Conservation (phyloP, 2,329 filamentous ascomycete species). For the Incumbomyces lentus region DNA sequence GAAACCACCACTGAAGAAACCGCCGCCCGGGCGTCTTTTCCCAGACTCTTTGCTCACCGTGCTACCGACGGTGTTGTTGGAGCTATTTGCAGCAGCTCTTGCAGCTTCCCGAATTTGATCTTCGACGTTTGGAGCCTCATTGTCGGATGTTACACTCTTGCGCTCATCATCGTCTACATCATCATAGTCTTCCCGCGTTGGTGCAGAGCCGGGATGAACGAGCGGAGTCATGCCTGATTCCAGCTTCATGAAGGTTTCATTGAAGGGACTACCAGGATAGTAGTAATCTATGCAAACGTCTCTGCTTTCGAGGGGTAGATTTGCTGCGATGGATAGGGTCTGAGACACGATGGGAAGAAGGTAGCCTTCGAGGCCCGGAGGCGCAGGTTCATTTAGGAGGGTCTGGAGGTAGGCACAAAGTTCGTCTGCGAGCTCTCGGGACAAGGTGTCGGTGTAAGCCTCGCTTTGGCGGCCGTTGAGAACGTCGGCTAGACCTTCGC, state of each 20-base stretch:
- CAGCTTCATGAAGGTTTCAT: slow-evolving; percentile 70
- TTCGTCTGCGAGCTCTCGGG: slow-evolving; percentile 56
- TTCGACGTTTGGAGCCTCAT: slow-evolving; percentile 8
- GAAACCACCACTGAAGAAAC: background rate
- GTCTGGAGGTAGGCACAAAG: slow-evolving; percentile 61
- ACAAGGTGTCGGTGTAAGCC: slow-evolving; percentile 59
- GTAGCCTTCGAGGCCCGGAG: slow-evolving; percentile 73
- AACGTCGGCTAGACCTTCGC: slow-evolving; percentile 72
- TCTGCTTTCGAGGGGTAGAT: slow-evolving; percentile 80
- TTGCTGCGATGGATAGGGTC: slow-evolving; percentile 72
- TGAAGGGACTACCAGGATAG: slow-evolving; percentile 60
- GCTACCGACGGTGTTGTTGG: background rate
- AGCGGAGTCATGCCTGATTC: slow-evolving; percentile 58
- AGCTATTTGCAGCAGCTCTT: background rate
- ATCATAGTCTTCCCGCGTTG: slow-evolving; percentile 20
- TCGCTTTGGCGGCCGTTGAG: slow-evolving; percentile 56
- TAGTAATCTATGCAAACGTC: slow-evolving; percentile 85
- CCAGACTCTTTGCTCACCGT: background rate
- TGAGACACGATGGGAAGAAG: slow-evolving; percentile 89
- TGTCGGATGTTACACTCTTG: slow-evolving; percentile 11
- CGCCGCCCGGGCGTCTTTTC: background rate
- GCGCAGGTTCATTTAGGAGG: slow-evolving; percentile 65
- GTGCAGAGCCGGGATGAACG: slow-evolving; percentile 28
- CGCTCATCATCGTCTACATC: slow-evolving; percentile 11
- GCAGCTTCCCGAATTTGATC: slow-evolving; percentile 5